Conservation (phyloP, 176 grass and related monocot genomes). For the Lolium multiflorum region DNA sequence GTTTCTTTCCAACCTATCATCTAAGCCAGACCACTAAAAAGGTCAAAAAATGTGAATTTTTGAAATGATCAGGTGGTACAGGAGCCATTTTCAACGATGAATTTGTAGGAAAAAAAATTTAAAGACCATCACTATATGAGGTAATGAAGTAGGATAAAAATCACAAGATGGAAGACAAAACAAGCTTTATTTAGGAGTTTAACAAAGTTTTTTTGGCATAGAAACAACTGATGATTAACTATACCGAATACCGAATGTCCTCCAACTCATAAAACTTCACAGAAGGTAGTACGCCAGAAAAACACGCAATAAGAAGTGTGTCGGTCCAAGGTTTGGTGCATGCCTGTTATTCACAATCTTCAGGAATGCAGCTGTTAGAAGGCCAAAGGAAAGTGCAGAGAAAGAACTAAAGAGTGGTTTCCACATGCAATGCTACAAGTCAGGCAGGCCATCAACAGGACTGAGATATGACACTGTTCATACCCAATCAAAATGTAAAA, state of each 20-base stretch:
- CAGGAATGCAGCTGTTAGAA: background rate
- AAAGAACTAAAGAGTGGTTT: background rate
- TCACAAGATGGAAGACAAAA: background rate
- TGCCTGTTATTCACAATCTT: background rate
- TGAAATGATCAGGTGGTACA: background rate
- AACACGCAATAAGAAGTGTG: background rate
- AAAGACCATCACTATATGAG: background rate
- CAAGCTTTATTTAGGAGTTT: background rate
- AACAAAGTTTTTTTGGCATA: background rate
- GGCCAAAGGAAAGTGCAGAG: background rate
- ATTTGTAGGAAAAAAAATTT: background rate
- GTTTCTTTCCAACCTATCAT: background rate
- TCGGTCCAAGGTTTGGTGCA: background rate
- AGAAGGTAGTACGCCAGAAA: background rate
- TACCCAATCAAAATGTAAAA: slow-evolving; percentile 7
- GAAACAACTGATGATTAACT: background rate
- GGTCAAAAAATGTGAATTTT: background rate
- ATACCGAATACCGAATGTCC: background rate
- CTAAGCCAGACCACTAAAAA: background rate
- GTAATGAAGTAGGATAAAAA: background rate
- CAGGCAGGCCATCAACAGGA: slow-evolving; percentile 11
- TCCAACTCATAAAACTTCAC: background rate
- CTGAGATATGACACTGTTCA: background rate
- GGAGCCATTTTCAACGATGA: background rate
- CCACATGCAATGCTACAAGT: slow-evolving; percentile 11